Evolutionary conservation across 1,284 basidiomycete species (phyloP).

Genomic region (Trichosporon ovoides): DNA sequence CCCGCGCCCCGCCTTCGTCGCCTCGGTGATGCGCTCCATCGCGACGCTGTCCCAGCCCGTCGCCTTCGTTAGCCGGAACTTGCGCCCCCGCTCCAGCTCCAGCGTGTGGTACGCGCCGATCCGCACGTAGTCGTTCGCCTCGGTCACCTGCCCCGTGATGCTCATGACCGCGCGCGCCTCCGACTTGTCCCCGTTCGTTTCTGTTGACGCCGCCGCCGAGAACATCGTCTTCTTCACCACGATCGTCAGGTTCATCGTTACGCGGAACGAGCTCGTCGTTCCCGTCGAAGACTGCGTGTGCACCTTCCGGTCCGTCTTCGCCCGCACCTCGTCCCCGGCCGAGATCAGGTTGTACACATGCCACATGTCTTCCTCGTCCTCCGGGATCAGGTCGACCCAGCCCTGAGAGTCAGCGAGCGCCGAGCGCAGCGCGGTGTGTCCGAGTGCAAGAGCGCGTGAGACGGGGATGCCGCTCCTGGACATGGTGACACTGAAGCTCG

Average conservation of each 20-base stretch:
- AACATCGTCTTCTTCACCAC: slow-evolving; percentile 66
- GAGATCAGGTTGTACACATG: slow-evolving; percentile 98
- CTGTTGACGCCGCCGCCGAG: slow-evolving; percentile 57
- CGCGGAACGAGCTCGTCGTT: slow-evolving; percentile 83
- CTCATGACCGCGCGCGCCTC: slow-evolving; percentile 63
- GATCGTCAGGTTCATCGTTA: slow-evolving; percentile 79
- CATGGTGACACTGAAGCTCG: no score
- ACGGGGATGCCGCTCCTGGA: no score
- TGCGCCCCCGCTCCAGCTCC: slow-evolving; percentile 64
- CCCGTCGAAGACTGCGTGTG: slow-evolving; percentile 78
- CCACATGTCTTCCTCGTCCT: slow-evolving; percentile 99
- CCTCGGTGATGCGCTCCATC: slow-evolving; percentile 73
- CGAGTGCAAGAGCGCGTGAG: neutral
- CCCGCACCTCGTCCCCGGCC: slow-evolving; percentile 79
- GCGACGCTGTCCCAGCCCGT: slow-evolving; percentile 88
- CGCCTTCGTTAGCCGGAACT: slow-evolving; percentile 77
- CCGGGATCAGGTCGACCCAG: slow-evolving; percentile 80
- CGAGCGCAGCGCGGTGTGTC: neutral
- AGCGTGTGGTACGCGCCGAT: slow-evolving; percentile 94
- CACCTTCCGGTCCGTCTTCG: slow-evolving; percentile 76
- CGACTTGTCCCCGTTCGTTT: slow-evolving; percentile 48
- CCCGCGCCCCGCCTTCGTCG: slow-evolving; percentile 82
- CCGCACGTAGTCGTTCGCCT: slow-evolving; percentile 86
- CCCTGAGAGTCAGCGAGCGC: slow-evolving; percentile 55
- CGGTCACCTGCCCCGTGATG: slow-evolving; percentile 80